Evolutionary conservation across 139 green algal genomes (phyloP).

Genomic region (Auxenochlorella protothecoides): DNA sequence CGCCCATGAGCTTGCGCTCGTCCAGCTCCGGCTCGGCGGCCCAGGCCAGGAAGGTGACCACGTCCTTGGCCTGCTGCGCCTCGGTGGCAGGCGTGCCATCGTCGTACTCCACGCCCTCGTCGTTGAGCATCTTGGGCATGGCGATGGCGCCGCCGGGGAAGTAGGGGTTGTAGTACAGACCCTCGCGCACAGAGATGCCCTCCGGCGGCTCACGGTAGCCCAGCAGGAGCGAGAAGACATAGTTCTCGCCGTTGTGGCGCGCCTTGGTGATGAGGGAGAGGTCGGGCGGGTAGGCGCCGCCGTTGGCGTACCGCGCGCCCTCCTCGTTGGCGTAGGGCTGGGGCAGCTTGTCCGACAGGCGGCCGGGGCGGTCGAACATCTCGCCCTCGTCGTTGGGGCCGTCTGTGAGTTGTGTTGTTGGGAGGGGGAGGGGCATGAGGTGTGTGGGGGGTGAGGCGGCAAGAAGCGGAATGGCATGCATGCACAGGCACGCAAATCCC

Average conservation of each 20-base stretch:
- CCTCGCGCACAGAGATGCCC: slow-evolving; percentile 87
- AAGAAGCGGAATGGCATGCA: no score
- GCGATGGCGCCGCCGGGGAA: slow-evolving; percentile 97
- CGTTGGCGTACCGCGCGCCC: slow-evolving; percentile 89
- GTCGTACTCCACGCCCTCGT: slow-evolving; percentile 96
- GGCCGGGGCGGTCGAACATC: slow-evolving; percentile 85
- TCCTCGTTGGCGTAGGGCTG: slow-evolving; percentile 86
- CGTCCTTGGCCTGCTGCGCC: slow-evolving; percentile 92
- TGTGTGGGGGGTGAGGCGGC: neutral
- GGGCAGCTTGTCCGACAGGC: slow-evolving; percentile 81
- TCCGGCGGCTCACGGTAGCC: slow-evolving; percentile 95
- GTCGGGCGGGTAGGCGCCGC: slow-evolving; percentile 97
- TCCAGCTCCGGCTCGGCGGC: slow-evolving; percentile 82
- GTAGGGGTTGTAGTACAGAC: slow-evolving; percentile 99
- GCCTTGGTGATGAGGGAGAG: slow-evolving; percentile 93
- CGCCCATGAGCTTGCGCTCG: slow-evolving; percentile 96
- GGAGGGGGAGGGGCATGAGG: neutral
- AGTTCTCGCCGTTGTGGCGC: slow-evolving; percentile 95
- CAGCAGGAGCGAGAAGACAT: slow-evolving; percentile 93
- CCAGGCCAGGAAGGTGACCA: slow-evolving; percentile 88
- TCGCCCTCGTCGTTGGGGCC: slow-evolving; percentile 97
- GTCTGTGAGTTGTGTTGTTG: slow-evolving; percentile 33
- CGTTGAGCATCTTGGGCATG: slow-evolving; percentile 98
- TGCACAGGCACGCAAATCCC: no score
- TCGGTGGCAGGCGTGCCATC: slow-evolving; percentile 90